phyloP scores from a whole-genome alignment of 1,284 basidiomycete genomes.

The Sanghuangporus sanghuang region DNA sequence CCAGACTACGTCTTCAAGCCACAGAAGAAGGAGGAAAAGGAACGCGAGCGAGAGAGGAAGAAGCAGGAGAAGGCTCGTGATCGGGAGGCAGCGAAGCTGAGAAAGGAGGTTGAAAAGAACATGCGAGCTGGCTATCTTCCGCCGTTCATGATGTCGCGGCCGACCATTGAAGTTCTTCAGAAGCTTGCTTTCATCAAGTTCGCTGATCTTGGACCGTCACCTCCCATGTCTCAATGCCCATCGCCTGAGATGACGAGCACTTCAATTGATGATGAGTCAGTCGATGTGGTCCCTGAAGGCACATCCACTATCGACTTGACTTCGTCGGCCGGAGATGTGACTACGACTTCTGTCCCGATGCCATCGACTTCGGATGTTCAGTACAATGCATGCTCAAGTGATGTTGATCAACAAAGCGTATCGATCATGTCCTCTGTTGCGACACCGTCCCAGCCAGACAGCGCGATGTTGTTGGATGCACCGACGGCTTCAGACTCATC shows the following conservation, averaged over 20 bases:
- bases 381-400: neutral
- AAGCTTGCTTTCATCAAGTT: constrained; percentile 10
- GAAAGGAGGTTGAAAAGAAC: constrained; percentile 21
- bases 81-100: constrained; percentile 27
- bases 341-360: neutral
- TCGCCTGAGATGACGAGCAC: constrained; percentile 18
- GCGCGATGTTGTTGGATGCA: neutral
- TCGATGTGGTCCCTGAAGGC: neutral
- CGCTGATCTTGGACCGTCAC: constrained; percentile 20
- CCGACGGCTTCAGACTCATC: neutral
- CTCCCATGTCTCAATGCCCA: constrained; percentile 23
- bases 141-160: neutral
- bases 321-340: neutral
- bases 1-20: constrained; percentile 76
- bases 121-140: constrained; percentile 13
- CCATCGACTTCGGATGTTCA: neutral
- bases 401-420: neutral
- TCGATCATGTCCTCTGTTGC: neutral
- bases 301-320: neutral
- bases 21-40: constrained; percentile 59
- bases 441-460: neutral
- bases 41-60: constrained; percentile 40
- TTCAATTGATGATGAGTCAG: neutral
- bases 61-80: constrained; percentile 36
- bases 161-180: neutral